Conservation (phyloP, 176 grass and related monocot genomes). For the Phoenix dactylifera region DNA sequence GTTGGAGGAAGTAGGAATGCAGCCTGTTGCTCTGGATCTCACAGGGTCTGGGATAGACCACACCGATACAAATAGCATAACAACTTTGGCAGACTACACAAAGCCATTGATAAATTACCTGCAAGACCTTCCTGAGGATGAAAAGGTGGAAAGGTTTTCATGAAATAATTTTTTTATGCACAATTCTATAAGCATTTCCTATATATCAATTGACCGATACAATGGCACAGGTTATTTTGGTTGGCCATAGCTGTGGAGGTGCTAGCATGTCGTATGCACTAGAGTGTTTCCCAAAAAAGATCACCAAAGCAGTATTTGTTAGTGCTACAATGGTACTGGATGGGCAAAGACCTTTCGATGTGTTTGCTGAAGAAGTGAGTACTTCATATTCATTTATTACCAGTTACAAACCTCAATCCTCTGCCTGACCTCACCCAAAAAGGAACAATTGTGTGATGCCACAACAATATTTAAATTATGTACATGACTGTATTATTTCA, state of each 20-base stretch:
- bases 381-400: neutral
- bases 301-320: slow-evolving; percentile 88
- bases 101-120: slow-evolving; percentile 88
- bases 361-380: slow-evolving; percentile 67
- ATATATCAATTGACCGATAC: neutral
- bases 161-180: no score
- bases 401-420: neutral
- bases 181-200: no score
- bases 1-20: slow-evolving; percentile 81
- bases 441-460: neutral
- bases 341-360: slow-evolving; percentile 78
- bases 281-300: slow-evolving; percentile 60
- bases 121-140: slow-evolving; percentile 31
- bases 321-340: slow-evolving; percentile 87
- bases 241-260: slow-evolving; percentile 93
- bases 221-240: slow-evolving; percentile 66
- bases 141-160: slow-evolving; percentile 36
- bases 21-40: slow-evolving; percentile 80
- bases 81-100: slow-evolving; percentile 73
- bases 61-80: slow-evolving; percentile 70
- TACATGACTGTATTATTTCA: no score
- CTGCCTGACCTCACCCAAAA: slow-evolving; percentile 2
- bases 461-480: no score
- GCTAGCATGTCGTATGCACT: slow-evolving; percentile 83
- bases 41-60: slow-evolving; percentile 82